Percentiles rank a stretch among this genome's conserved stretches.
These are phyloP conservation scores for Davidsoniella neocaledoniae DNA, from an alignment of 2,329 filamentous ascomycete species.

Conservation along the genomic window DNA sequence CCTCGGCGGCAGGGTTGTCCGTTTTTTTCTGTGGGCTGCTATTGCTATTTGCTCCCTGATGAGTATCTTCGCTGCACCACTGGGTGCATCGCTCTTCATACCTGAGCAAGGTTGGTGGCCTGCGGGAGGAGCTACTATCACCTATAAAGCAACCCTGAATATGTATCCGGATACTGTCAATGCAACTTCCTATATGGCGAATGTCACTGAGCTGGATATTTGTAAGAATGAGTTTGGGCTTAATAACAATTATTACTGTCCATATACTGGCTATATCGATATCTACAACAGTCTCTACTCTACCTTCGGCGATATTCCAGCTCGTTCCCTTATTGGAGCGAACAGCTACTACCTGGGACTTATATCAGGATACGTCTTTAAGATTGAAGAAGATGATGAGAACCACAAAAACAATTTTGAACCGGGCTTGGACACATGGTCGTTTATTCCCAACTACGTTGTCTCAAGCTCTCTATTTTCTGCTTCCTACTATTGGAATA, in stretches of 20 bases:
- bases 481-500: no score
- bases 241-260: neutral
- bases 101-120: neutral
- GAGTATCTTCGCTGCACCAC: neutral
- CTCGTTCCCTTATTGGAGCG: no score
- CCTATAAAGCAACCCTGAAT: neutral
- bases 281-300: neutral
- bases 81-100: neutral
- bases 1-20: neutral
- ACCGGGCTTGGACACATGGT: no score
- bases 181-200: neutral
- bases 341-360: no score
- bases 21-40: neutral
- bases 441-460: no score
- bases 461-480: no score
- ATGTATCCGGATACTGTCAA: neutral
- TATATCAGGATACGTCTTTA: no score
- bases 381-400: no score
- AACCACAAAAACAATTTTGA: no score
- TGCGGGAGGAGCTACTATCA: neutral
- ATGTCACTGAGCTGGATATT: neutral
- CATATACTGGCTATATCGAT: neutral
- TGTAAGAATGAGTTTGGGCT: no score
- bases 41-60: neutral
- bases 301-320: no score